phyloP scores from a whole-genome alignment of 1,139 yeast genomes.

The Protomyces inouyei region DNA sequence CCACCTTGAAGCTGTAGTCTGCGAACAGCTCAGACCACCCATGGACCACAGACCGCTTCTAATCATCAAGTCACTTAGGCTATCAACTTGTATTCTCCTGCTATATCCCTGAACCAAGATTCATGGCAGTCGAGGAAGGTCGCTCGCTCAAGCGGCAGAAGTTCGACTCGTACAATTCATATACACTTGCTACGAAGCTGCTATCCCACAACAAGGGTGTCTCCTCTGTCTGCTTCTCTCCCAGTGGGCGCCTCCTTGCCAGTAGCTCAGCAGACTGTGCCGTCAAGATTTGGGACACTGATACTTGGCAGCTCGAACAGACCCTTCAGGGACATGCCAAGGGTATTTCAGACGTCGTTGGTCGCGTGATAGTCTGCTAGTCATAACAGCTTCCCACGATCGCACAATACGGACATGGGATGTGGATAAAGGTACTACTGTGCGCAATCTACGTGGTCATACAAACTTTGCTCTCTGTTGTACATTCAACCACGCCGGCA shows the following conservation, averaged over 20 bases:
- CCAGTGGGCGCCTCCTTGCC: conserved; percentile 62
- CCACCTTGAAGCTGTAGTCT: too few species aligned
- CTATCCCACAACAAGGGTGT: conserved; percentile 36
- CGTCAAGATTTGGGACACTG: conserved; percentile 45
- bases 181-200: conserved; percentile 25
- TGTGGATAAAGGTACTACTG: conserved; percentile 48
- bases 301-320: conserved; percentile 39
- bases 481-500: conserved; percentile 69
- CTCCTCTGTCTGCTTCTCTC: conserved; percentile 58
- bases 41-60: too few species aligned
- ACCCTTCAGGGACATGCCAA: conserved; percentile 57
- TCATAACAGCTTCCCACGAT: conserved; percentile 88
- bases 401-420: conserved; percentile 74
- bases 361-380: conserved; percentile 66
- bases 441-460: conserved; percentile 68
- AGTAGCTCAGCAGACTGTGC: conserved; percentile 43
- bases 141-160: background rate
- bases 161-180: background rate
- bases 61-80: too few species aligned
- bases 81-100: too few species aligned
- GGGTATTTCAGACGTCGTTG: conserved; percentile 69
- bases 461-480: conserved; percentile 77
- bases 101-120: background rate
- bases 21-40: too few species aligned
- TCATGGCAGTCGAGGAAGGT: background rate